These are phyloP conservation scores for Colletotrichum acutatum DNA, from an alignment of 2,329 filamentous ascomycete species.

Conservation along the genomic window DNA sequence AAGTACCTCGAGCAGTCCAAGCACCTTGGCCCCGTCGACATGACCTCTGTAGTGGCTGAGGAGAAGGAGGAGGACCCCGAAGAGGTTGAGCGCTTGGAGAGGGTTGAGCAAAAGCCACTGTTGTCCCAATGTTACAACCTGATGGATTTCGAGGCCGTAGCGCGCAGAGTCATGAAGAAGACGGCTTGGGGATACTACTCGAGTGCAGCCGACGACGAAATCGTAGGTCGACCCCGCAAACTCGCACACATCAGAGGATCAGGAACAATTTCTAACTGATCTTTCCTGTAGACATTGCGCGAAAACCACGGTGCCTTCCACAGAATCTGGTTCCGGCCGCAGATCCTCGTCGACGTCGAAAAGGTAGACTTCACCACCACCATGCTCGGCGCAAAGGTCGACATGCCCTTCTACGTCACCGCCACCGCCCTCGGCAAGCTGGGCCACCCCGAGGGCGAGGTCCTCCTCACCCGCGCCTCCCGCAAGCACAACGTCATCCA, in stretches of 20 bases:
- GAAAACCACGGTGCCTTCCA: slow-evolving; percentile 98
- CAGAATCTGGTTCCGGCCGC: slow-evolving; percentile 95
- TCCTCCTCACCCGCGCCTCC: slow-evolving; percentile 86
- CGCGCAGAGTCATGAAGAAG: slow-evolving; percentile 92
- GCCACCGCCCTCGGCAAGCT: slow-evolving; percentile 96
- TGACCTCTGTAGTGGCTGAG: slow-evolving; percentile 78
- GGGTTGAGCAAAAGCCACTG: slow-evolving; percentile 79
- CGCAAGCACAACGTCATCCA: slow-evolving; percentile 90
- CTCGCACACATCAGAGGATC: neutral
- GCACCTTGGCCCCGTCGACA: slow-evolving; percentile 90
- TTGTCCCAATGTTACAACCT: slow-evolving; percentile 93
- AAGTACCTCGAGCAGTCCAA: slow-evolving; percentile 87
- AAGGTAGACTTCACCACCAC: slow-evolving; percentile 87
- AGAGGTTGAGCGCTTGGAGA: slow-evolving; percentile 74
- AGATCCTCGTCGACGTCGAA: slow-evolving; percentile 89
- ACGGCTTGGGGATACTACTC: slow-evolving; percentile 98
- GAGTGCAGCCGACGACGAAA: slow-evolving; percentile 89
- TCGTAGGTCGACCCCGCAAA: slow-evolving; percentile 62
- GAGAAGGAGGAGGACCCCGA: slow-evolving; percentile 74
- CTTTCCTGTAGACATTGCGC: slow-evolving; percentile 76
- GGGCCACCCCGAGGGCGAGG: slow-evolving; percentile 92
- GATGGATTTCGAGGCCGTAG: slow-evolving; percentile 95
- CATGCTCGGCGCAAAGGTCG: slow-evolving; percentile 89
- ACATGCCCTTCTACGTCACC: slow-evolving; percentile 95
- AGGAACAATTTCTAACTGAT: slow-evolving; percentile 35